A percentile compares a stretch with the other conserved stretches of the same genome.
Evolutionary conservation across 768 basidiomycete genomes (phyloP).

Genomic region (Lentinula detonsa): DNA sequence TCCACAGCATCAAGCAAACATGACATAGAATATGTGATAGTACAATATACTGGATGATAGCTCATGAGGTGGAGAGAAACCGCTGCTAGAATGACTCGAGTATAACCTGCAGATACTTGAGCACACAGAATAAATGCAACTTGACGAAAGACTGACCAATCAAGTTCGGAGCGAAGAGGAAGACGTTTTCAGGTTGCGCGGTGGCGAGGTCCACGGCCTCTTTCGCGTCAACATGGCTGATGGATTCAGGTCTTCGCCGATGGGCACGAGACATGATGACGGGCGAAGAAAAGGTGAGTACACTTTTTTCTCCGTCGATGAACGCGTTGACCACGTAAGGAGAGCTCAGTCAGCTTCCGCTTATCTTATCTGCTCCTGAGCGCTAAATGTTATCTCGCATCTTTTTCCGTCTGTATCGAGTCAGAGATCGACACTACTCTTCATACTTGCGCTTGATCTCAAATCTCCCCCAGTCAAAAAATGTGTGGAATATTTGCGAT

Average conservation of each 20-base stretch:
- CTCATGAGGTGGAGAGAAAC: conserved; percentile 90
- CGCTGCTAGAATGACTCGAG: conserved; percentile 85
- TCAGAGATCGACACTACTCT: not conserved
- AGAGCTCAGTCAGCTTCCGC: not conserved
- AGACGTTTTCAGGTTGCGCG: conserved; percentile 92
- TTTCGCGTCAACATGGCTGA: conserved; percentile 77
- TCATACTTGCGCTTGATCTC: conserved; percentile 23
- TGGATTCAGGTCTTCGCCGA: conserved; percentile 46
- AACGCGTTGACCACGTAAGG: not conserved
- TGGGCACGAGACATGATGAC: conserved; percentile 18
- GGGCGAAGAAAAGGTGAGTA: not conserved
- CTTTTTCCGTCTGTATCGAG: conserved; percentile 1
- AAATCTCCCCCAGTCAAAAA: conserved; percentile 6
- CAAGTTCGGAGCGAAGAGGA: conserved; percentile 94
- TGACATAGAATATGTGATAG: conserved; percentile 81
- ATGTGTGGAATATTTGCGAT: conserved; percentile 95
- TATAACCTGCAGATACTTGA: conserved; percentile 57
- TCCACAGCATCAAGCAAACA: conserved; percentile 95
- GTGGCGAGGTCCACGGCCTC: conserved; percentile 84
- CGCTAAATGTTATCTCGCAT: conserved; percentile 7
- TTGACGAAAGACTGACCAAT: conserved; percentile 58
- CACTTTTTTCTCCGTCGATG: not conserved
- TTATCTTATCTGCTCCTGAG: not conserved
- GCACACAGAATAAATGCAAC: conserved; percentile 7
- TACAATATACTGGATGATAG: conserved; percentile 90